These are phyloP conservation scores for Ceratobasidium papillatum DNA, from an alignment of 1,284 basidiomycete genomes.

Conservation along the genomic window DNA sequence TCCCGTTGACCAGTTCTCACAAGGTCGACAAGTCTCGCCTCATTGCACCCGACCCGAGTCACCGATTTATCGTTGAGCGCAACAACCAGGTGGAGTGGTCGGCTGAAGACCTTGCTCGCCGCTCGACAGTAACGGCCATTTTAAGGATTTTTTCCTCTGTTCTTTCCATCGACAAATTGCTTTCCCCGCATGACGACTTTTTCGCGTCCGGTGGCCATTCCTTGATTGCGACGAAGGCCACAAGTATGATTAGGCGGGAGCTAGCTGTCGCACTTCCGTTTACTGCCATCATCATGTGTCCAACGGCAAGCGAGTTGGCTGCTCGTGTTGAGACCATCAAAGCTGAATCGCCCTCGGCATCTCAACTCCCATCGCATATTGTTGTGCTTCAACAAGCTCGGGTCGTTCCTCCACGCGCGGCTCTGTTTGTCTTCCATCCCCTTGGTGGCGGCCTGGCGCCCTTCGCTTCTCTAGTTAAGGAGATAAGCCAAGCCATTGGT, in stretches of 20 bases:
- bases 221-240: background rate
- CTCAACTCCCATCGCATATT: background rate
- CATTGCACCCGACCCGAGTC: background rate
- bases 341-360: background rate
- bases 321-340: background rate
- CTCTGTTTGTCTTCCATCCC: background rate
- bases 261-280: background rate
- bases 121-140: background rate
- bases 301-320: background rate
- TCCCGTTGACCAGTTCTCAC: background rate
- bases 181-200: background rate
- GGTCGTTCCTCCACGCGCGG: background rate
- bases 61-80: background rate
- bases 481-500: background rate
- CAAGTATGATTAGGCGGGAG: background rate
- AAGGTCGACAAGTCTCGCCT: background rate
- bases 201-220: background rate
- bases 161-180: background rate
- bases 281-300: background rate
- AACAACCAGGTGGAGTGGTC: background rate
- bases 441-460: background rate
- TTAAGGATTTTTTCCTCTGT: background rate
- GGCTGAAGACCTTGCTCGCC: background rate
- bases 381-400: background rate
- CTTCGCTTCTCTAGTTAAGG: background rate